Base-by-base conservation (phyloP, 2,329 filamentous ascomycete genomes). In the Alternaria sp. region DNA sequence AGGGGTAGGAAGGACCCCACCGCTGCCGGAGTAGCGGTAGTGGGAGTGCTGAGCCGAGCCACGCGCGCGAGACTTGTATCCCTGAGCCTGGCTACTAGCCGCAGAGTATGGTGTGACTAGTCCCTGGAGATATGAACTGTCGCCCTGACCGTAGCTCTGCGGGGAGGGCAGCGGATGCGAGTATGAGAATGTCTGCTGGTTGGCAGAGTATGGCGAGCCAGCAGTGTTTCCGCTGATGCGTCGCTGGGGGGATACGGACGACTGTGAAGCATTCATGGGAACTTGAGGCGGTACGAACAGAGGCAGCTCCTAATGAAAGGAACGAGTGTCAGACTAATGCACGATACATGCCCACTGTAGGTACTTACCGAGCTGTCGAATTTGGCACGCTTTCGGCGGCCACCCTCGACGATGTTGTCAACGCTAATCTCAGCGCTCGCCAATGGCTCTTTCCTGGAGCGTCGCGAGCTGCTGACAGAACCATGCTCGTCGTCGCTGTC, bases 391-490 rank as follows among this genome's bases (percentile, higher is more conserved):
- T 98, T 97, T 78, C 96, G 90, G 81, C 96, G 91, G 70, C 95
- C 94, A 77, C 96, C 96, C 82, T 98, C 95, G 65, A 99, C 92
- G 80, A 99, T 98, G 79, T 99, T 99, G 73, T 97, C 94, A 71
- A 97, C 89, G 79, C 95, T 98, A 77, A 99, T 99, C 73, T 99
- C 96, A 15, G 96, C 97, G 78, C 93, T 97, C 52, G 93, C 93
- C 74, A 97, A 88, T 68, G 93, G 91, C 74, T 97, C 94, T 68
- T 85, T 89, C 80, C 92, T 93, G 72, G 87, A 88, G 79, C 91
- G 91, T 74, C 91, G 90, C 62, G 91, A 91, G 69, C 87, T 87
- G 15, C 85, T 85, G 53, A 91, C 86, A 59, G 93, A 94, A 69
- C 89, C 91, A 65, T 91, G 88, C 26, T 90, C 92, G 65, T 90